Conservation (phyloP, 148 eudicot species). For the Spergularia bocconei region DNA sequence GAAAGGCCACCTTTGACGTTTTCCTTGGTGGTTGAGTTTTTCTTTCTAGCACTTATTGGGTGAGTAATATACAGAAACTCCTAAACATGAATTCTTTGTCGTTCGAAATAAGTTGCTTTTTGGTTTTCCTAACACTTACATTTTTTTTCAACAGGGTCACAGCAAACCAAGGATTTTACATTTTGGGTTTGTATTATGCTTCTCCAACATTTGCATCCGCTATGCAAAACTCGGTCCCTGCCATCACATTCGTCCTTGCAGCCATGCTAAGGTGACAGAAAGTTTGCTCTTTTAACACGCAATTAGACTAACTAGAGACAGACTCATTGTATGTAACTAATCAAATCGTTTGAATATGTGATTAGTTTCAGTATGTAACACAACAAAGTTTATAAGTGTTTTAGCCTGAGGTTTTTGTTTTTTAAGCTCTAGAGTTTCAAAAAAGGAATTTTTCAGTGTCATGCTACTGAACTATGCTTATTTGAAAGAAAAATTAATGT, state of each 20-base stretch:
- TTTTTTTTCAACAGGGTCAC: constrained; percentile 48
- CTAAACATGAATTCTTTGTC: too few species aligned
- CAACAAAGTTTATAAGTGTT: too few species aligned
- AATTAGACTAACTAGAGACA: too few species aligned
- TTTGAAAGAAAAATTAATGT: too few species aligned
- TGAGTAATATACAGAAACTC: constrained; percentile 13
- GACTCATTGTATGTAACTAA: too few species aligned
- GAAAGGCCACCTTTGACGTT: constrained; percentile 75
- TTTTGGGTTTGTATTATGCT: constrained; percentile 69
- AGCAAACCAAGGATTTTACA: constrained; percentile 81
- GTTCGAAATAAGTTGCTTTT: neutral
- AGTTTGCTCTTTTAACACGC: too few species aligned
- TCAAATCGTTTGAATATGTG: too few species aligned
- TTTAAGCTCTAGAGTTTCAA: too few species aligned
- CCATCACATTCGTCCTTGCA: constrained; percentile 73
- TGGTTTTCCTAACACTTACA: neutral
- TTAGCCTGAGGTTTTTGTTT: too few species aligned
- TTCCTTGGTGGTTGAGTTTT: constrained; percentile 59
- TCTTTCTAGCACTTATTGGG: constrained; percentile 79
- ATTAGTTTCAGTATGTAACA: too few species aligned
- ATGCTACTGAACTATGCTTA: too few species aligned
- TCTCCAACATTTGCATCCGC: constrained; percentile 82
- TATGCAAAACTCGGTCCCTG: constrained; percentile 87
- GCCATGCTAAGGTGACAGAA: constrained; percentile 40
- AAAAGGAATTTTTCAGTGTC: too few species aligned